Evolutionary conservation across 345 rosid genomes (phyloP).

Genomic region (Bruguiera gymnorhiza): DNA sequence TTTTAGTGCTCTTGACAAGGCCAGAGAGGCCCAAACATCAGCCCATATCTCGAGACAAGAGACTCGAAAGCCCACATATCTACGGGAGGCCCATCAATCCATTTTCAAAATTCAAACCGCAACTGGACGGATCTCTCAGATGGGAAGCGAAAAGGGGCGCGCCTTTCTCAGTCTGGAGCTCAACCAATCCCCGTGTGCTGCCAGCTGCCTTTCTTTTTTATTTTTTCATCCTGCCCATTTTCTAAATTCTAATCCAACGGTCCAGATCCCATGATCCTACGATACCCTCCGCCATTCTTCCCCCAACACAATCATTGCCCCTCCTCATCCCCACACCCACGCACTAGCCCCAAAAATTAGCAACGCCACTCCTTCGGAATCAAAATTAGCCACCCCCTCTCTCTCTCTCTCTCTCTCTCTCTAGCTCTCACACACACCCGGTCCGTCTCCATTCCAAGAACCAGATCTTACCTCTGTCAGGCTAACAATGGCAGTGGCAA

Average conservation of each 20-base stretch:
- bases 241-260: constrained; percentile 45
- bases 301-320: constrained; percentile 53
- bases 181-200: constrained; percentile 27
- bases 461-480: constrained; percentile 15
- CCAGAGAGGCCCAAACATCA: too few relatives aligned
- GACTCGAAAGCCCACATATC: too few relatives aligned
- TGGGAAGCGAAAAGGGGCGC: not conserved
- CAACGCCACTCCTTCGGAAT: constrained; percentile 15
- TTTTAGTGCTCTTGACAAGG: too few relatives aligned
- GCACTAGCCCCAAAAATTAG: constrained; percentile 17
- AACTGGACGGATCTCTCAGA: not conserved
- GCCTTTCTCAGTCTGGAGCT: not conserved
- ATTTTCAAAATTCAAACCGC: constrained; percentile 14
- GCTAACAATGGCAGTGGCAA: constrained; percentile 35
- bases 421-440: not conserved
- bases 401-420: not conserved
- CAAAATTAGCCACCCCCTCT: not conserved
- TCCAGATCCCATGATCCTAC: constrained; percentile 24
- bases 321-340: constrained; percentile 8
- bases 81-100: too few relatives aligned
- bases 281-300: constrained; percentile 18
- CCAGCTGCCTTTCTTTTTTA: constrained; percentile 24
- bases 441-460: not conserved
- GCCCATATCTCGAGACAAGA: too few relatives aligned
- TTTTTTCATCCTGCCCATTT: not conserved